phyloP scores from a whole-genome alignment of 164 flowering plant species.

The Santalum album region DNA sequence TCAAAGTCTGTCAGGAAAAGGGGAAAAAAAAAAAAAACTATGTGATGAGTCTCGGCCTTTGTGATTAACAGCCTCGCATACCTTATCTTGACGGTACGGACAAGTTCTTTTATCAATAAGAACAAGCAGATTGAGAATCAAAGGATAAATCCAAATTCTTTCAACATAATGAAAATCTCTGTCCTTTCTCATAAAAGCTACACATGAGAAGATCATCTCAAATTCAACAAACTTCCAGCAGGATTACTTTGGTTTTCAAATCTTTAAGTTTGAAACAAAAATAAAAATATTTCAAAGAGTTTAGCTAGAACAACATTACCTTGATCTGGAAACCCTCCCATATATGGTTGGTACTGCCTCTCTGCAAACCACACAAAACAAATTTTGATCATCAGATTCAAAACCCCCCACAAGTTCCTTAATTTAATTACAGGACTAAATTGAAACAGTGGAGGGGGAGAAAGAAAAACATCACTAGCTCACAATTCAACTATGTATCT shows the following conservation, averaged over 20 bases:
- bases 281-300: background rate
- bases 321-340: slow-evolving; percentile 17
- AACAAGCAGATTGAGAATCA: no score
- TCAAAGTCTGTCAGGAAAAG: no score
- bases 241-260: background rate
- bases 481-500: background rate
- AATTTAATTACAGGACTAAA: background rate
- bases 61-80: no score
- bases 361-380: slow-evolving; percentile 23
- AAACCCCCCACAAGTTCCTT: background rate
- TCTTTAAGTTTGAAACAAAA: background rate
- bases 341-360: slow-evolving; percentile 30
- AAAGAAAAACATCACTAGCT: background rate
- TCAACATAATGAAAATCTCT: no score
- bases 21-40: no score
- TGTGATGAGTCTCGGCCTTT: no score
- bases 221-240: background rate
- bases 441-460: background rate
- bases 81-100: no score
- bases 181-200: no score
- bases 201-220: no score
- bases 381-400: background rate
- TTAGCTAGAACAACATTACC: slow-evolving; percentile 18
- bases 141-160: no score
- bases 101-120: no score